These are phyloP conservation scores for Guadua angustifolia DNA, from an alignment of 176 grass and related monocot species.

Conservation along the genomic window DNA sequence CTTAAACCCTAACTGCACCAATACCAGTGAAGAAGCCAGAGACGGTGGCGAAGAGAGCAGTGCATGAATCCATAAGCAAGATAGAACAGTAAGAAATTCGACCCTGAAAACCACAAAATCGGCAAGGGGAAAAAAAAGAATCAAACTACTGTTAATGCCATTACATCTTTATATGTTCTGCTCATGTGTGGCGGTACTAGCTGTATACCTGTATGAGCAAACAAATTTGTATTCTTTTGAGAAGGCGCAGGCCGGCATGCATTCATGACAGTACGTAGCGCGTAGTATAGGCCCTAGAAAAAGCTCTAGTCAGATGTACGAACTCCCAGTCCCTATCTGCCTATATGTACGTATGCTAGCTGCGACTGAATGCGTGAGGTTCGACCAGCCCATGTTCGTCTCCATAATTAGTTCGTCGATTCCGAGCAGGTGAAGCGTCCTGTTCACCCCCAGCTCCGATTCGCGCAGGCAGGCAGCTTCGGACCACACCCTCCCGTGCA, in stretches of 20 bases:
- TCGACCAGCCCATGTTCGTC: slow-evolving; percentile 54
- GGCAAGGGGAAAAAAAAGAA: not conserved
- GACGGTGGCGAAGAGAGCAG: no score
- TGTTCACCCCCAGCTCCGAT: slow-evolving; percentile 42
- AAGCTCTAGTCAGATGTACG: slow-evolving; percentile 12
- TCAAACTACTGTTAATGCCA: not conserved
- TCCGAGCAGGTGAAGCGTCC: slow-evolving; percentile 43
- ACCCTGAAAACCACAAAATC: no score
- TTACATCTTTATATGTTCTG: not conserved
- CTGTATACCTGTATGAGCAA: slow-evolving; percentile 31
- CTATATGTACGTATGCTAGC: not conserved
- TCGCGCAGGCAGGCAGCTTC: slow-evolving; percentile 30
- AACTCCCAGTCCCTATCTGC: not conserved
- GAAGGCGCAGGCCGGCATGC: slow-evolving; percentile 38
- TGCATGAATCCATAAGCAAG: no score
- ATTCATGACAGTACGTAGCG: not conserved
- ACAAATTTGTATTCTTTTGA: slow-evolving; percentile 52
- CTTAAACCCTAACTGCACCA: no score
- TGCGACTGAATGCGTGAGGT: slow-evolving; percentile 16
- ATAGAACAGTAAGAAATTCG: no score
- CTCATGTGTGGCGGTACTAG: not conserved
- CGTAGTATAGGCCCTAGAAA: slow-evolving; percentile 23
- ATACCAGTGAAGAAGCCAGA: no score
- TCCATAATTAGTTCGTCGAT: slow-evolving; percentile 37
- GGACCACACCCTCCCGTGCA: slow-evolving; percentile 39